Evolutionary conservation across 257 asterid genomes (phyloP).

Genomic region (Solanum etuberosum): DNA sequence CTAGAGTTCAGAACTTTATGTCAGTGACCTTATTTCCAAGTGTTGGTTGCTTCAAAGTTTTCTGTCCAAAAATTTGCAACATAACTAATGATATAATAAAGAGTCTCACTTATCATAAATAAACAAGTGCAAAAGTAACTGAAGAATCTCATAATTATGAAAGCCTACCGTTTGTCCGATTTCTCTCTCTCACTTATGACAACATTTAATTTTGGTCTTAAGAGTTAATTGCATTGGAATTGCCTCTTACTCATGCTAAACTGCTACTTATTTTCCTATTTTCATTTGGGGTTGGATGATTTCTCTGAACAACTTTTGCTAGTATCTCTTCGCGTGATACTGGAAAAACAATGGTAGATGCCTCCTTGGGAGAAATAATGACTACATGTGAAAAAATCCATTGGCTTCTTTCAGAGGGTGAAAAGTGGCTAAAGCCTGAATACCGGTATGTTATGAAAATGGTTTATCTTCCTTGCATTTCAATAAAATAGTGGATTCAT

Average conservation of each 20-base stretch:
- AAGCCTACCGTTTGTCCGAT: background rate
- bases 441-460: constrained; percentile 39
- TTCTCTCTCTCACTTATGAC: background rate
- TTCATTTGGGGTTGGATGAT: background rate
- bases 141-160: background rate
- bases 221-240: background rate
- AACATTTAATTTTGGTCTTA: background rate
- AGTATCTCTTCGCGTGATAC: constrained; percentile 98
- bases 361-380: constrained; percentile 98
- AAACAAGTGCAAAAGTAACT: background rate
- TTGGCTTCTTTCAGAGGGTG: constrained; percentile 98
- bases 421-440: constrained; percentile 94
- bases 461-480: background rate
- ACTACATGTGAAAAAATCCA: constrained; percentile 96
- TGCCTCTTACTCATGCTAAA: background rate
- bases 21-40: background rate
- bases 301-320: constrained; percentile 3
- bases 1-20: background rate
- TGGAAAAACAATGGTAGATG: constrained; percentile 99
- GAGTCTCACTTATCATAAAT: background rate
- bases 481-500: background rate
- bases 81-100: background rate
- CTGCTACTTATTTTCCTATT: background rate
- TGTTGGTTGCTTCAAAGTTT: background rate
- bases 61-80: background rate